A percentile compares a stretch with the other conserved stretches of the same genome.
Conservation (phyloP, 1,284 basidiomycete genomes). For the Salmacisia buchloeana region DNA sequence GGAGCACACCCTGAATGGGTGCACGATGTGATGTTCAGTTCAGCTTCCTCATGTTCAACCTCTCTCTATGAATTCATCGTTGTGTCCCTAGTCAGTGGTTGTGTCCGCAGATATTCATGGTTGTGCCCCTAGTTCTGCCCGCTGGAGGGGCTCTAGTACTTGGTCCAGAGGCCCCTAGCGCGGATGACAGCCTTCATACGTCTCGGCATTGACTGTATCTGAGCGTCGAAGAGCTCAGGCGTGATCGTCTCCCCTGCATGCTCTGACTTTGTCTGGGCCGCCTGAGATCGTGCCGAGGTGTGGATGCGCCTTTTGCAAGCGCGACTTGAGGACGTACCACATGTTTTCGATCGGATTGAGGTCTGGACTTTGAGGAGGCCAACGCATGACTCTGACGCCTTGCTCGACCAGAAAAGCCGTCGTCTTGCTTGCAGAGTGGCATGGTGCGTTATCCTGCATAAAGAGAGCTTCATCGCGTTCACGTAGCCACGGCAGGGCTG, state of each 20-base stretch:
- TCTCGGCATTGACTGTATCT: neutral
- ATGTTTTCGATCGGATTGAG: slow-evolving; percentile 6
- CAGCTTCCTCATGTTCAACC: too few relatives aligned
- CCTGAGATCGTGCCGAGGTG: neutral
- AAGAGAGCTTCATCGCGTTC: neutral
- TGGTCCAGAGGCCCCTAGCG: neutral
- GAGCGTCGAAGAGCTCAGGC: neutral
- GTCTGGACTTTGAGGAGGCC: neutral
- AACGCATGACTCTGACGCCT: neutral
- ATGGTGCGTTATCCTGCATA: neutral
- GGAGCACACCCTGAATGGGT: neutral
- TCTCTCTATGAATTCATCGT: too few relatives aligned
- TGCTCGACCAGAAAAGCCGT: neutral
- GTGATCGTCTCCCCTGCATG: neutral
- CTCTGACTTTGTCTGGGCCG: neutral
- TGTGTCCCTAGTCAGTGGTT: too few relatives aligned
- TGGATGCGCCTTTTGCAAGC: neutral
- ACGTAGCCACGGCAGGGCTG: neutral
- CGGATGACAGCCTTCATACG: neutral
- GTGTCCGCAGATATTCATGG: too few relatives aligned
- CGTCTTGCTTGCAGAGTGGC: neutral
- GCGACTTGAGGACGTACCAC: neutral
- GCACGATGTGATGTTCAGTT: too few relatives aligned
- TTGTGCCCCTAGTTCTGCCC: too few relatives aligned
- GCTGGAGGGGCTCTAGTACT: neutral